Evolutionary conservation across 202 grass and related monocot genomes (phyloP), one percentile per base, ranked within the genome.

Genomic region (Schoenoplectus tabernaemontani): DNA sequence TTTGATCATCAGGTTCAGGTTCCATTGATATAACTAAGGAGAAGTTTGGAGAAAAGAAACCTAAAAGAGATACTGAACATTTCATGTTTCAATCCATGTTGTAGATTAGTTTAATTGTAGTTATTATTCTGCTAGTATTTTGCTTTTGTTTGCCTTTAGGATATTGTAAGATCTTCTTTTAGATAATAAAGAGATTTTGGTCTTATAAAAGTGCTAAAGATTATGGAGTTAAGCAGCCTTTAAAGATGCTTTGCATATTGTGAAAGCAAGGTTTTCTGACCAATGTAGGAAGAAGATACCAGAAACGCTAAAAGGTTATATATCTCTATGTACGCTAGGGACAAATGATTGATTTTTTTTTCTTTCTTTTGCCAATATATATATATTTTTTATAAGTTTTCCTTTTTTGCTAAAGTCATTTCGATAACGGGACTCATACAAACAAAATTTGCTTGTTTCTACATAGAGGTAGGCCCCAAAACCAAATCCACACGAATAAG

Each of bases 171-270:
- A 64, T 80, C 77, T 80, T 80, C 57, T 79, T 78, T 80, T 62
- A 80, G 39, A 60, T 80, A 62, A 80, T 80, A 80, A 80, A 80
- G 77, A 80, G 77, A 80, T 63, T 64, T 80, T 80, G 77, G 77
- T 80, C 77, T 80, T 50, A 15, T 46, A 80, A 80, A 80, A 80
- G 77, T 80, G 77, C 13, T 64, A 80, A 64, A 47, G 58, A 80
- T 64, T 80, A 48, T 80, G 38, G 57, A 79, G 7, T 64, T 80
- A 63, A 80, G 77, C 77, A 80, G 77, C 57, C 28, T 80, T 80
- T 80, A 46, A 63, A 80, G 77, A 80, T 80, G 38, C 77, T 80
- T 80, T 64, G 77, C 77, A 63, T 64, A 80, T 63, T 80, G 38
- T 80, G 77, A 80, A 80, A 80, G 77, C 42, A 80, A 80, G 42